These are phyloP conservation scores for Bassia scoparia DNA, from an alignment of 148 eudicot genomes.

Conservation along the genomic window DNA sequence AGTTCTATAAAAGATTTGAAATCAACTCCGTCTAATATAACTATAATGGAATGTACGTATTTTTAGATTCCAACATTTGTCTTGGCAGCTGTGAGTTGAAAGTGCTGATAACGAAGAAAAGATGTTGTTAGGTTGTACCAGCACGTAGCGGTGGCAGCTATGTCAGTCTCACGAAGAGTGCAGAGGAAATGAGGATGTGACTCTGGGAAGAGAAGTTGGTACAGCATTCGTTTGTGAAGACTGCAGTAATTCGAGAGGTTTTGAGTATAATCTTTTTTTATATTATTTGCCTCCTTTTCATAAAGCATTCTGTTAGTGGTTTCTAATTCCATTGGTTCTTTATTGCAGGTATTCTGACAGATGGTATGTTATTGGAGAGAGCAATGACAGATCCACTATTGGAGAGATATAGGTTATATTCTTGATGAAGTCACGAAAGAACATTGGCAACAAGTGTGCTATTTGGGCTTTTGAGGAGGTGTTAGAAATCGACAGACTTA, in stretches of 20 bases:
- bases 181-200: constrained; percentile 98
- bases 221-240: constrained; percentile 90
- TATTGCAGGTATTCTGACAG: constrained; percentile 68
- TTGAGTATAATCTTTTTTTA: constrained; percentile 31
- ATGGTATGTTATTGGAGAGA: constrained; percentile 93
- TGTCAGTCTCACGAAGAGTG: constrained; percentile 95
- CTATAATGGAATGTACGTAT: constrained; percentile 1
- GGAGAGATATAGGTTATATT: constrained; percentile 75
- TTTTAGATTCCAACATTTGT: constrained; percentile 94
- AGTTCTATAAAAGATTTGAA: too few relatives aligned
- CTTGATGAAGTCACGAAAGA: constrained; percentile 94
- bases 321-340: constrained; percentile 12
- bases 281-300: neutral
- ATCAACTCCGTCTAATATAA: neutral
- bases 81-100: constrained; percentile 77
- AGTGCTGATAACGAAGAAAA: constrained; percentile 57
- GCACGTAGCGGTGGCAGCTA: constrained; percentile 97
- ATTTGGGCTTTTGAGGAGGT: constrained; percentile 88
- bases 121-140: constrained; percentile 91
- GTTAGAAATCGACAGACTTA: constrained; percentile 64
- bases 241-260: constrained; percentile 63
- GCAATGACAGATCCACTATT: constrained; percentile 95
- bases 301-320: neutral
- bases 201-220: constrained; percentile 96
- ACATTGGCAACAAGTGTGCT: constrained; percentile 87